Conservation (phyloP, 768 basidiomycete species). For the Amyloporia xantha region DNA sequence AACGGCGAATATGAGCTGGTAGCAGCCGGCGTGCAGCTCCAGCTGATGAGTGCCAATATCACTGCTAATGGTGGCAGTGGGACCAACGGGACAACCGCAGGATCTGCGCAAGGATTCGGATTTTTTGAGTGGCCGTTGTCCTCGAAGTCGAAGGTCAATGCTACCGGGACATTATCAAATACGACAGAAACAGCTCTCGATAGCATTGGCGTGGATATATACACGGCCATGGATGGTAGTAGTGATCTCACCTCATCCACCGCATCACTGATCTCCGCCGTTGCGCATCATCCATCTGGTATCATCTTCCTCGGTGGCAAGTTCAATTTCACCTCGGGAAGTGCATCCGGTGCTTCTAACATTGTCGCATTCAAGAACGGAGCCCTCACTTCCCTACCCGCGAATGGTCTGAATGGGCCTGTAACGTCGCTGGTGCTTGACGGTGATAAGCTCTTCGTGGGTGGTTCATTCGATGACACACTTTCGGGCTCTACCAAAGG, state of each 20-base stretch:
- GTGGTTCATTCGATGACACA: constrained; percentile 83
- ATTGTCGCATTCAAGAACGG: constrained; percentile 66
- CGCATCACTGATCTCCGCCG: constrained; percentile 40
- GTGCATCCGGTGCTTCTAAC: constrained; percentile 56
- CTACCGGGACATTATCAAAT: constrained; percentile 58
- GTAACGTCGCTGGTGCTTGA: constrained; percentile 63
- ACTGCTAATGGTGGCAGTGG: constrained; percentile 28
- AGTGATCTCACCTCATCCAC: constrained; percentile 29
- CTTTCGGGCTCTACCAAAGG: constrained; percentile 44
- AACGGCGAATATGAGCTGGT: constrained; percentile 74
- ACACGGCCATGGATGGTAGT: constrained; percentile 47
- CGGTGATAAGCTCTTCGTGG: constrained; percentile 68
- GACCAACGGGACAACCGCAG: constrained; percentile 28
- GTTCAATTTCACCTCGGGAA: constrained; percentile 56
- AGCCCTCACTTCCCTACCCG: constrained; percentile 43
- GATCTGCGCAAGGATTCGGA: constrained; percentile 56
- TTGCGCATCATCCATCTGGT: constrained; percentile 62
- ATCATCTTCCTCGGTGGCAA: constrained; percentile 68
- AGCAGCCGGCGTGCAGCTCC: constrained; percentile 79
- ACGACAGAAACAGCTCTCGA: constrained; percentile 65
- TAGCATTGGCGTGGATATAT: constrained; percentile 51
- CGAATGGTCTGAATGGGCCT: constrained; percentile 72
- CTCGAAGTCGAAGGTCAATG: constrained; percentile 40
- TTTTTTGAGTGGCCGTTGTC: constrained; percentile 83
- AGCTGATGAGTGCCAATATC: constrained; percentile 56